Evolutionary conservation across 1,284 basidiomycete species (phyloP).

Genomic region (Cryptococcus sp.): DNA sequence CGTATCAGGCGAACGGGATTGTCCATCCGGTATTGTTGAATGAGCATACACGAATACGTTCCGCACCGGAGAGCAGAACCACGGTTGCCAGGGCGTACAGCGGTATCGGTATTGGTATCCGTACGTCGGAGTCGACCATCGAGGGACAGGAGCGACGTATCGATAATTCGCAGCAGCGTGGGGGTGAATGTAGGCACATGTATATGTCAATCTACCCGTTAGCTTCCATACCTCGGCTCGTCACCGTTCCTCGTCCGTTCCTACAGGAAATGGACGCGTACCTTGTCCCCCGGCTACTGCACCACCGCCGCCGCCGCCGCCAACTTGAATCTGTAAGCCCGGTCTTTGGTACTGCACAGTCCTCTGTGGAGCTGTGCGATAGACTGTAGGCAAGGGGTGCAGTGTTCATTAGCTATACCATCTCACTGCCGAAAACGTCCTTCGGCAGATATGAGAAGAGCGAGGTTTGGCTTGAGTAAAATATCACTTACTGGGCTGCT

Average conservation of each 20-base stretch:
- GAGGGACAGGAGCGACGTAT: neutral
- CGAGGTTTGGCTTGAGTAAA: neutral
- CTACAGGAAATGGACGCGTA: too few species aligned
- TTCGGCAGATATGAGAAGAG: constrained; percentile 1
- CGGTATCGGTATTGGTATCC: neutral
- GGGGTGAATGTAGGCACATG: neutral
- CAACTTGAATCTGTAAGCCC: constrained; percentile 34
- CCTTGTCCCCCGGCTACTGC: constrained; percentile 5
- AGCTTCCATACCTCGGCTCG: too few species aligned
- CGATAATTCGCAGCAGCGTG: neutral
- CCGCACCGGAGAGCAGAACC: constrained; percentile 9
- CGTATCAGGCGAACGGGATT: neutral
- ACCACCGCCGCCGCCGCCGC: constrained; percentile 9
- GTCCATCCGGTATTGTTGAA: neutral
- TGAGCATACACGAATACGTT: constrained; percentile 14
- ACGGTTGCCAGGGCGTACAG: constrained; percentile 15
- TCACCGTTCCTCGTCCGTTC: too few species aligned
- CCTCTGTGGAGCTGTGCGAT: constrained; percentile 10
- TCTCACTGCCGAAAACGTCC: neutral
- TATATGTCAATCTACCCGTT: too few species aligned
- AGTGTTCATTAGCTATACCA: neutral
- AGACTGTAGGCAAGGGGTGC: neutral
- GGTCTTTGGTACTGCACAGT: constrained; percentile 37
- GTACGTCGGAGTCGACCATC: neutral
- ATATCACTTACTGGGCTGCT: constrained; percentile 4